A percentile compares a stretch with the other conserved stretches of the same genome.
phyloP scores from a whole-genome alignment of 352 stramenopile species.

The Phytopythium oedochilum region DNA sequence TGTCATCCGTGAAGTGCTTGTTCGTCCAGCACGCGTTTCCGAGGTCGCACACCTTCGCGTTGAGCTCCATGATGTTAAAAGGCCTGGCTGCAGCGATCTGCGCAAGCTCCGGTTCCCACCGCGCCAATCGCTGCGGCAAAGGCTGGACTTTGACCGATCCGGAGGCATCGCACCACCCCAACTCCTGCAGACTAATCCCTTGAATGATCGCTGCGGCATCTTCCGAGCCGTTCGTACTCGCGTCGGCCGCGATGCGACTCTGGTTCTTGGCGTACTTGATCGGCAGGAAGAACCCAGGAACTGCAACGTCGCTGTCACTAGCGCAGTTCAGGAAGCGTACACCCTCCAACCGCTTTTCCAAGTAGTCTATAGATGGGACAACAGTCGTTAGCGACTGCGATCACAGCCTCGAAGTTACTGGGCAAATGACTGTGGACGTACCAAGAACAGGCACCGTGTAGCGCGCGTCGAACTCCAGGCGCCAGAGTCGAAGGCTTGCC shows the following conservation, averaged over 20 bases:
- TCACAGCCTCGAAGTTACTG: neutral
- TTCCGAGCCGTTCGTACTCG: neutral
- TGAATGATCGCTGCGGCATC: conserved; percentile 27
- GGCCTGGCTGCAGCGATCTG: conserved; percentile 28
- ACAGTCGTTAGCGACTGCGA: neutral
- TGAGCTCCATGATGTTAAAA: conserved; percentile 62
- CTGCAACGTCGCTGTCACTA: conserved; percentile 24
- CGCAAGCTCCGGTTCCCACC: conserved; percentile 36
- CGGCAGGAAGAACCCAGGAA: conserved; percentile 66
- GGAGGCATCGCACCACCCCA: neutral
- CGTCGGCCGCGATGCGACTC: too few relatives aligned
- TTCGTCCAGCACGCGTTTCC: conserved; percentile 99
- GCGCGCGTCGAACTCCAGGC: conserved; percentile 73
- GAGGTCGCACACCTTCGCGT: conserved; percentile 95
- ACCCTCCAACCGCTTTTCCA: conserved; percentile 37
- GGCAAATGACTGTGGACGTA: conserved; percentile 14
- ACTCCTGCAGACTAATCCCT: conserved; percentile 30
- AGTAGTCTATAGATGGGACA: conserved; percentile 20
- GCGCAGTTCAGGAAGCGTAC: conserved; percentile 42
- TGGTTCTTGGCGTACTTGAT: conserved; percentile 7
- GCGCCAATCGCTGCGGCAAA: conserved; percentile 24
- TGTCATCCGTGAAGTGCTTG: conserved; percentile 99
- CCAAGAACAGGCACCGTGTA: conserved; percentile 49
- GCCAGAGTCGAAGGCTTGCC: conserved; percentile 43
- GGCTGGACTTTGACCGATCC: conserved; percentile 12